Conservation (phyloP, 139 green algal species). For the Chlamydomonas sp. region DNA sequence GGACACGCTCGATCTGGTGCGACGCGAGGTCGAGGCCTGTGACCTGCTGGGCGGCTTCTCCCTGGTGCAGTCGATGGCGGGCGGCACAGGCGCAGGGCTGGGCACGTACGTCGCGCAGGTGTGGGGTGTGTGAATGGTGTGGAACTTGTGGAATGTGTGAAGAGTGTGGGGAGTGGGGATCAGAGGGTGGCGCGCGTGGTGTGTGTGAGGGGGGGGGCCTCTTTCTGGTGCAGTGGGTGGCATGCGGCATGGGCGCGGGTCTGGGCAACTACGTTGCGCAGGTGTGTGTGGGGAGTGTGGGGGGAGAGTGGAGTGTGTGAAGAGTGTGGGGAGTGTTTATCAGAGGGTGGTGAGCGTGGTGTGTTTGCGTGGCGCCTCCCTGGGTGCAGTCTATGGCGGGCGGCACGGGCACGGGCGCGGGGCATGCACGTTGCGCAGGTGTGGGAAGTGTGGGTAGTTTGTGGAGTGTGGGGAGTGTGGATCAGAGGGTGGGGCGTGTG, state of each 20-base stretch:
- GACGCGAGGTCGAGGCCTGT: constrained; percentile 48
- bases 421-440: constrained; percentile 53
- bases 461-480: background rate
- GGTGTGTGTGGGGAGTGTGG: too few relatives aligned
- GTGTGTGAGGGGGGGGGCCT: too few relatives aligned
- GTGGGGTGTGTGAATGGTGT: background rate
- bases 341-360: too few relatives aligned
- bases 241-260: too few relatives aligned
- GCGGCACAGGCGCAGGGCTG: constrained; percentile 74
- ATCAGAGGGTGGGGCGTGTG: too few relatives aligned
- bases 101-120: constrained; percentile 54
- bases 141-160: too few relatives aligned
- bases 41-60: constrained; percentile 70
- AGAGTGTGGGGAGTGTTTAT: too few relatives aligned
- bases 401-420: constrained; percentile 72
- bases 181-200: too few relatives aligned
- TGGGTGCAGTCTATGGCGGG: constrained; percentile 78
- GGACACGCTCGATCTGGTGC: too few relatives aligned
- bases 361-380: constrained; percentile 68
- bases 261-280: too few relatives aligned
- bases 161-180: background rate
- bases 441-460: background rate
- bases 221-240: too few relatives aligned
- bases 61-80: constrained; percentile 73
- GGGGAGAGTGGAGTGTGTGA: too few relatives aligned